Conservation (phyloP, 2,329 filamentous ascomycete species). For the Ambrosiella beaveri region DNA sequence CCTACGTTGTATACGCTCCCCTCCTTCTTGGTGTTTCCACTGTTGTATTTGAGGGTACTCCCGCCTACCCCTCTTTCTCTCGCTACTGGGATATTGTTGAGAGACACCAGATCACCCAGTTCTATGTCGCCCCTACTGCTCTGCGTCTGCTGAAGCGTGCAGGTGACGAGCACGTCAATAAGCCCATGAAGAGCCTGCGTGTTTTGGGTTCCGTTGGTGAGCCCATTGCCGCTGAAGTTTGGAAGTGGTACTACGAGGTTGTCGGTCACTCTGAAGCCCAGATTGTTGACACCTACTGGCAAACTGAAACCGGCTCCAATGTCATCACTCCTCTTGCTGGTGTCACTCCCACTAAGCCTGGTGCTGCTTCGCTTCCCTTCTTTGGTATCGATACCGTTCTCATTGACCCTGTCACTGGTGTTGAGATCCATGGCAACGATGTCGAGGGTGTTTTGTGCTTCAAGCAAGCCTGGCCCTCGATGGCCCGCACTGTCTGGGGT, state of each 20-base stretch:
- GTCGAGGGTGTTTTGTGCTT: constrained; percentile 94
- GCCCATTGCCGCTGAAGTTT: constrained; percentile 92
- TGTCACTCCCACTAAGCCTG: constrained; percentile 90
- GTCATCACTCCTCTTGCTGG: constrained; percentile 88
- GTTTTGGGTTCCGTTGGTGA: constrained; percentile 91
- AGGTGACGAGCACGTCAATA: constrained; percentile 79
- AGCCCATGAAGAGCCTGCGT: constrained; percentile 74
- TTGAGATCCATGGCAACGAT: constrained; percentile 87
- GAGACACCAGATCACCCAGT: constrained; percentile 87
- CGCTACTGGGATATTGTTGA: constrained; percentile 98
- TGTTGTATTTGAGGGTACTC: constrained; percentile 94
- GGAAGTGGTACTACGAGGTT: constrained; percentile 98
- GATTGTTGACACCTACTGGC: constrained; percentile 97
- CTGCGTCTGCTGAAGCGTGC: constrained; percentile 87
- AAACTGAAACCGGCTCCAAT: constrained; percentile 95
- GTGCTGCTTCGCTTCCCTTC: constrained; percentile 88
- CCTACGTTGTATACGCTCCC: constrained; percentile 93
- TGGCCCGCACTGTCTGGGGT: constrained; percentile 95
- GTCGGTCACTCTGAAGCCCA: constrained; percentile 90
- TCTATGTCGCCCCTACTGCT: constrained; percentile 94
- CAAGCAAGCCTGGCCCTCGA: constrained; percentile 96
- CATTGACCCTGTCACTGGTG: constrained; percentile 86
- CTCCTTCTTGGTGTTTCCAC: constrained; percentile 83
- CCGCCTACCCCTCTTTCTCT: constrained; percentile 93
- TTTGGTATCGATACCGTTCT: constrained; percentile 97